phyloP scores from a whole-genome alignment of 495 filamentous ascomycete species.

The Melanomma pulvis-pyrius region DNA sequence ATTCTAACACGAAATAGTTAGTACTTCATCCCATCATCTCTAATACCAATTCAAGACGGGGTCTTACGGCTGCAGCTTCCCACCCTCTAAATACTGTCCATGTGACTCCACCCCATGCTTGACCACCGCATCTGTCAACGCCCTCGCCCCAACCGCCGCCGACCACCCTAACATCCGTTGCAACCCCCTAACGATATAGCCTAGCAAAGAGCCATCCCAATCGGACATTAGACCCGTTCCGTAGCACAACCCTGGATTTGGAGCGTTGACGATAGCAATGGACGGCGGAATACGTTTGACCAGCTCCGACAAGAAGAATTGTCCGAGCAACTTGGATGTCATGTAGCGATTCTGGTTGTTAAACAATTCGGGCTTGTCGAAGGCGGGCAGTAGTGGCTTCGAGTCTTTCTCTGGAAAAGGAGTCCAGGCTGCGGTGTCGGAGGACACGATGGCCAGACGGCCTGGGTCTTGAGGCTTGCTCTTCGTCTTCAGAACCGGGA shows the following conservation, averaged over 20 bases:
- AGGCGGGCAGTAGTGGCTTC: conserved; percentile 32
- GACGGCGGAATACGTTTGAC: conserved; percentile 31
- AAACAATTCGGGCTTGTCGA: conserved; percentile 36
- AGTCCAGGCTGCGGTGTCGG: no score
- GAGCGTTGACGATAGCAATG: conserved; percentile 45
- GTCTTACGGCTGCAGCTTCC: conserved; percentile 50
- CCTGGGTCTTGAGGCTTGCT: conserved; percentile 26
- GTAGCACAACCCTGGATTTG: conserved; percentile 48
- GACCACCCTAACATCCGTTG: conserved; percentile 40
- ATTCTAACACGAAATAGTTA: conserved; percentile 14
- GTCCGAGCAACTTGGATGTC: conserved; percentile 43
- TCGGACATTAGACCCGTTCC: conserved; percentile 50
- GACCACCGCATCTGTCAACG: conserved; percentile 49
- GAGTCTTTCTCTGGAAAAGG: no score
- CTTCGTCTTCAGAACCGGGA: conserved; percentile 43
- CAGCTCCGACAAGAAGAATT: conserved; percentile 40
- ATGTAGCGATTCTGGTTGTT: conserved; percentile 39
- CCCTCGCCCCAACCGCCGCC: conserved; percentile 44
- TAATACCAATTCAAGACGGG: no score
- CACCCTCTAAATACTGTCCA: conserved; percentile 43
- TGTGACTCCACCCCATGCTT: conserved; percentile 52
- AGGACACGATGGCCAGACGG: conserved; percentile 40
- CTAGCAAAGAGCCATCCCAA: not conserved
- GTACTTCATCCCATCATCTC: not conserved
- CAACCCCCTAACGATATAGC: conserved; percentile 29